phyloP scores from a whole-genome alignment of 176 grass and related monocot species.

The Avena insularis region DNA sequence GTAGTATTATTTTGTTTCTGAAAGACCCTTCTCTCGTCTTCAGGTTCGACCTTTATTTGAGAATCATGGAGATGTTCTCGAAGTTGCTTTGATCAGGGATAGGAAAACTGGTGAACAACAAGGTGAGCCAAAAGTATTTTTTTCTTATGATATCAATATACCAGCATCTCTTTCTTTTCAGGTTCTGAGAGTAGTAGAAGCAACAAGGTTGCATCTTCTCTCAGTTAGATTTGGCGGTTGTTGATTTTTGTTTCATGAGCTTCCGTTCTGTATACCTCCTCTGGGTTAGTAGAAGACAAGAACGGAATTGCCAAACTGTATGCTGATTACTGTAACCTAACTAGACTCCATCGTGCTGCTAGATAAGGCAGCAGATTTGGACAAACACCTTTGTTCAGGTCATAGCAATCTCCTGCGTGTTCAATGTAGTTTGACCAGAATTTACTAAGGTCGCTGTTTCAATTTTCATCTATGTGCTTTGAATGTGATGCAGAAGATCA shows the following conservation, averaged over 20 bases:
- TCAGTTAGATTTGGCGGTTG: slow-evolving; percentile 74
- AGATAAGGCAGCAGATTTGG: slow-evolving; percentile 46
- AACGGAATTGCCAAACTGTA: slow-evolving; percentile 55
- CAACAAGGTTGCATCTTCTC: slow-evolving; percentile 73
- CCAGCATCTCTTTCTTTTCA: slow-evolving; percentile 73
- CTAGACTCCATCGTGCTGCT: slow-evolving; percentile 49
- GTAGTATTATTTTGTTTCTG: slow-evolving; percentile 15
- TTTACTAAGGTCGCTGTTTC: slow-evolving; percentile 28
- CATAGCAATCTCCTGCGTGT: slow-evolving; percentile 38
- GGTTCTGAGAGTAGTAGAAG: slow-evolving; percentile 76
- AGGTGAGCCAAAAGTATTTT: slow-evolving; percentile 67
- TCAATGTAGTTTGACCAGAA: slow-evolving; percentile 38
- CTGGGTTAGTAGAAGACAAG: slow-evolving; percentile 65
- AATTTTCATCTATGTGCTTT: slow-evolving; percentile 45
- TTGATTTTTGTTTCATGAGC: slow-evolving; percentile 59
- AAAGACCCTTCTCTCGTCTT: slow-evolving; percentile 28
- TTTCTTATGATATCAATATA: slow-evolving; percentile 53
- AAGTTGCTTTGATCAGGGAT: slow-evolving; percentile 99
- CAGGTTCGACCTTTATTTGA: slow-evolving; percentile 95
- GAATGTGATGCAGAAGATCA: slow-evolving; percentile 47
- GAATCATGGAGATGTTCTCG: slow-evolving; percentile 95
- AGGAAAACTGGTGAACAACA: slow-evolving; percentile 94
- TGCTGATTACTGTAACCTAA: slow-evolving; percentile 52
- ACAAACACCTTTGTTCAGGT: slow-evolving; percentile 49
- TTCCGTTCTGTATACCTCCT: slow-evolving; percentile 65